Percentiles rank a stretch among this genome's conserved stretches.
Evolutionary conservation across 2,329 filamentous ascomycete species (phyloP).

Genomic region (Chaetomium olivaceum): DNA sequence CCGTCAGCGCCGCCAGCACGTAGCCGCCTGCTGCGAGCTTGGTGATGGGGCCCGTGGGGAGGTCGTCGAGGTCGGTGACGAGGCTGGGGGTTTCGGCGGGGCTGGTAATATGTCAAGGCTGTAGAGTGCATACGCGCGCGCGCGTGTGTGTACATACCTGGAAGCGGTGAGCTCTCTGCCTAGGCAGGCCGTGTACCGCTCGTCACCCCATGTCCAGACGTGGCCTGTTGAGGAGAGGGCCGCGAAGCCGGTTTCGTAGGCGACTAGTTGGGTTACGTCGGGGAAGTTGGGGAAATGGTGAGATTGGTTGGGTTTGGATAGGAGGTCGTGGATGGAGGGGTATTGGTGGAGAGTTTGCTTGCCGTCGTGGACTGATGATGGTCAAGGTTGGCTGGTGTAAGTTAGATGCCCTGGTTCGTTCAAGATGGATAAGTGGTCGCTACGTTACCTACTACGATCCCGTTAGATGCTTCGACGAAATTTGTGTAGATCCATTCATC

Average conservation of each 20-base stretch:
- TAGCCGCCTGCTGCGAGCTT: slow-evolving; percentile 60
- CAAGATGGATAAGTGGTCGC: not conserved
- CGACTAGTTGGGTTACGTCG: slow-evolving; percentile 44
- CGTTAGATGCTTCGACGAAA: slow-evolving; percentile 36
- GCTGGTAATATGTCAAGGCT: slow-evolving; percentile 32
- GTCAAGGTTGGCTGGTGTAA: slow-evolving; percentile 16
- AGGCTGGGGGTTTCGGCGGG: slow-evolving; percentile 49
- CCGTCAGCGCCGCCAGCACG: slow-evolving; percentile 57
- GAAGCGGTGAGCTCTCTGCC: slow-evolving; percentile 49
- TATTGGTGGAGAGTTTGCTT: slow-evolving; percentile 36
- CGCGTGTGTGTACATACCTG: slow-evolving; percentile 35
- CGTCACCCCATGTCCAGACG: slow-evolving; percentile 59
- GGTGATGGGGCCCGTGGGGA: slow-evolving; percentile 53
- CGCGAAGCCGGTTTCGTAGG: slow-evolving; percentile 53
- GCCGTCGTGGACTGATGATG: slow-evolving; percentile 30
- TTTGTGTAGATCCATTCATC: slow-evolving; percentile 9
- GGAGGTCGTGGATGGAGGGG: slow-evolving; percentile 20
- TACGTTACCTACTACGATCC: slow-evolving; percentile 35
- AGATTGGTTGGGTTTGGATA: slow-evolving; percentile 1
- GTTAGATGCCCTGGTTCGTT: slow-evolving; percentile 9
- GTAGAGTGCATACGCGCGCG: too few species aligned
- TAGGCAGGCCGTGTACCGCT: slow-evolving; percentile 57
- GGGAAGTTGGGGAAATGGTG: slow-evolving; percentile 33
- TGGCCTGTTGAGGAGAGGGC: slow-evolving; percentile 47
- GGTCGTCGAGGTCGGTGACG: slow-evolving; percentile 52